phyloP scores from a whole-genome alignment of 139 green algal species.

The Chlorella sp. region DNA sequence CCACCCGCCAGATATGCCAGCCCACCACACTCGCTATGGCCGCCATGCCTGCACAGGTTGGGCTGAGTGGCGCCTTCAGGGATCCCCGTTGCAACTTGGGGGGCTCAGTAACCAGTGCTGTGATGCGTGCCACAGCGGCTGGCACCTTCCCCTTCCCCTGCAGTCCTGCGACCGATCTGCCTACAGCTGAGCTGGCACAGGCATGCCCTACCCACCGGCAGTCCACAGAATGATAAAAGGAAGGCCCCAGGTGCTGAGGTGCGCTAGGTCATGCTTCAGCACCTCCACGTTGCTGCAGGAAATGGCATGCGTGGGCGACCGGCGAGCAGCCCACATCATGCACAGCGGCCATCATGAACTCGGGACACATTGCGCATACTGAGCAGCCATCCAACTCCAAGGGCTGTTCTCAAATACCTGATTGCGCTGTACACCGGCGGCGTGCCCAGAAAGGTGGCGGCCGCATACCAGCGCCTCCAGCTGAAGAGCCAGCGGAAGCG shows the following conservation, averaged over 20 bases:
- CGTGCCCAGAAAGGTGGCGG: slow-evolving; percentile 43
- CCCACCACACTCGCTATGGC: slow-evolving; percentile 26
- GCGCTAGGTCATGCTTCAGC: slow-evolving; percentile 50
- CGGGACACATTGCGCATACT: too few species aligned
- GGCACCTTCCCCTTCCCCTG: too few species aligned
- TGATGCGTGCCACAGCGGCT: too few species aligned
- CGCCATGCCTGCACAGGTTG: slow-evolving; percentile 28
- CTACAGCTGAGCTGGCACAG: neutral
- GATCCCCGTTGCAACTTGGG: too few species aligned
- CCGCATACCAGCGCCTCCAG: slow-evolving; percentile 50
- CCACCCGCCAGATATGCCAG: slow-evolving; percentile 44
- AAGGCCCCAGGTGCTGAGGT: slow-evolving; percentile 43
- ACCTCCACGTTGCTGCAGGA: slow-evolving; percentile 38
- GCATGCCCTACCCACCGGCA: neutral
- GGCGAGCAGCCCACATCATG: too few species aligned
- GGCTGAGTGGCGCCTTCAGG: too few species aligned
- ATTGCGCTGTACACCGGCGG: slow-evolving; percentile 54
- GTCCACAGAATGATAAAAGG: slow-evolving; percentile 26
- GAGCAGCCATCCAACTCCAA: too few species aligned
- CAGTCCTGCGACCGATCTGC: too few species aligned
- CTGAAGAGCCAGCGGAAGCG: slow-evolving; percentile 53
- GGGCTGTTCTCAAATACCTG: neutral
- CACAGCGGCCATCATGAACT: too few species aligned
- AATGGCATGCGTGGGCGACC: too few species aligned
- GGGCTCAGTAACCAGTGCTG: too few species aligned